Evolutionary conservation across 1,284 basidiomycete species (phyloP).

Genomic region (Thecaphora frezii): DNA sequence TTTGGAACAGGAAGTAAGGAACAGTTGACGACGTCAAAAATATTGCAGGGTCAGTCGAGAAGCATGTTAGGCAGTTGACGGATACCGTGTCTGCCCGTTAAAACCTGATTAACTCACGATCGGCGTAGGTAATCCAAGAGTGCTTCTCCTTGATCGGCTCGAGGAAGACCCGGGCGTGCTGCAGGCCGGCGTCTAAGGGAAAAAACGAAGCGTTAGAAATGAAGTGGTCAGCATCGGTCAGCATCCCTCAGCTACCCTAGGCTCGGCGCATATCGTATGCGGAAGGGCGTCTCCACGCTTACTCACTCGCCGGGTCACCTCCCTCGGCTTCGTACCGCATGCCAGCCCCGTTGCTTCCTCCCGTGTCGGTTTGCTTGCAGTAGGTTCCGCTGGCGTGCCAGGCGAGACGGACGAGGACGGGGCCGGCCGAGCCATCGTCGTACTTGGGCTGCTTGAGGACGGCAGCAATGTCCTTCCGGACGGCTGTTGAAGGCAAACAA

Average conservation of each 20-base stretch:
- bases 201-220: too few species aligned
- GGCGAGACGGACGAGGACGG: slow-evolving; percentile 54
- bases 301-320: slow-evolving; percentile 46
- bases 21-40: too few species aligned
- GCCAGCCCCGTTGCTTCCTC: slow-evolving; percentile 63
- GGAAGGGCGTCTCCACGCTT: too few species aligned
- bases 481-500: slow-evolving; percentile 6
- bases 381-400: slow-evolving; percentile 57
- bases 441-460: slow-evolving; percentile 57
- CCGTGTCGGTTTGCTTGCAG: slow-evolving; percentile 61
- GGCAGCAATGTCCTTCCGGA: slow-evolving; percentile 50
- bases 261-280: too few species aligned
- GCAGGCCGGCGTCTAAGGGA: slow-evolving; percentile 59
- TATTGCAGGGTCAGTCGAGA: too few species aligned
- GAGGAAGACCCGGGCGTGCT: slow-evolving; percentile 63
- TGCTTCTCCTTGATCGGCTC: slow-evolving; percentile 63
- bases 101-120: slow-evolving; percentile 54
- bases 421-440: slow-evolving; percentile 56
- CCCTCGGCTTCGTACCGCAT: slow-evolving; percentile 62
- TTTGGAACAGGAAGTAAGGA: neutral
- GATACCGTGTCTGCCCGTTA: too few species aligned
- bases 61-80: too few species aligned
- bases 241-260: too few species aligned
- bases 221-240: too few species aligned
- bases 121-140: slow-evolving; percentile 64